Conservation (phyloP, 2,329 filamentous ascomycete genomes). For the Calycina marina region DNA sequence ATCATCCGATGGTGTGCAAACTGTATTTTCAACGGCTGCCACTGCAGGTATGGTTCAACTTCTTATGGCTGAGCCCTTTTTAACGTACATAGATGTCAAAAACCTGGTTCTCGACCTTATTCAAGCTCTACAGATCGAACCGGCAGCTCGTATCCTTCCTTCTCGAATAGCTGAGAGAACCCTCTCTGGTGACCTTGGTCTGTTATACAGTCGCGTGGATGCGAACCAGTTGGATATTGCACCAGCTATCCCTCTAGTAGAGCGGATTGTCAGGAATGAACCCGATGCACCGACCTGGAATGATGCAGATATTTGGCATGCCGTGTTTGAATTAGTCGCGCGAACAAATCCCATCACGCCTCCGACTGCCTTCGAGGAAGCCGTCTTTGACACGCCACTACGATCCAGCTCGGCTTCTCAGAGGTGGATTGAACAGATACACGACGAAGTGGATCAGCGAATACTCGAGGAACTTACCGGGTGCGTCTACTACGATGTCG, state of each 20-base stretch:
- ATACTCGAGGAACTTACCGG: slow-evolving; percentile 17
- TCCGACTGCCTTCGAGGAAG: slow-evolving; percentile 3
- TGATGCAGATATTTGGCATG: neutral
- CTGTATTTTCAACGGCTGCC: slow-evolving; percentile 7
- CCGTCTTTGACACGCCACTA: slow-evolving; percentile 5
- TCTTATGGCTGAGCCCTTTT: slow-evolving; percentile 5
- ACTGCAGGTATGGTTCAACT: slow-evolving; percentile 5
- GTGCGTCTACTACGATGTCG: slow-evolving; percentile 15
- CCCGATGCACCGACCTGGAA: neutral
- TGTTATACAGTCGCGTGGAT: neutral
- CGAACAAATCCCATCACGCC: slow-evolving; percentile 1
- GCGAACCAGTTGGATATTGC: slow-evolving; percentile 1
- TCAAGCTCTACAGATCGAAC: slow-evolving; percentile 7
- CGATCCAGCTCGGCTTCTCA: slow-evolving; percentile 13
- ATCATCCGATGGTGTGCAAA: slow-evolving; percentile 9
- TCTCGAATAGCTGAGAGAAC: slow-evolving; percentile 5
- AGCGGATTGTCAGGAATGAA: slow-evolving; percentile 1
- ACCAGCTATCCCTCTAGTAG: slow-evolving; percentile 1
- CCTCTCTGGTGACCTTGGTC: slow-evolving; percentile 1
- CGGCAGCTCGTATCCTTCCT: slow-evolving; percentile 9
- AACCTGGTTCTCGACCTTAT: slow-evolving; percentile 11
- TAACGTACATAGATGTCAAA: slow-evolving; percentile 9
- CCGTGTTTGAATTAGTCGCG: neutral
- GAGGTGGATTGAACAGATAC: slow-evolving; percentile 14
- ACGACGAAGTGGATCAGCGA: slow-evolving; percentile 15